A percentile compares a stretch with the other conserved stretches of the same genome.
phyloP scores from a whole-genome alignment of 2,329 filamentous ascomycete species.

The Aspergillus texensis region DNA sequence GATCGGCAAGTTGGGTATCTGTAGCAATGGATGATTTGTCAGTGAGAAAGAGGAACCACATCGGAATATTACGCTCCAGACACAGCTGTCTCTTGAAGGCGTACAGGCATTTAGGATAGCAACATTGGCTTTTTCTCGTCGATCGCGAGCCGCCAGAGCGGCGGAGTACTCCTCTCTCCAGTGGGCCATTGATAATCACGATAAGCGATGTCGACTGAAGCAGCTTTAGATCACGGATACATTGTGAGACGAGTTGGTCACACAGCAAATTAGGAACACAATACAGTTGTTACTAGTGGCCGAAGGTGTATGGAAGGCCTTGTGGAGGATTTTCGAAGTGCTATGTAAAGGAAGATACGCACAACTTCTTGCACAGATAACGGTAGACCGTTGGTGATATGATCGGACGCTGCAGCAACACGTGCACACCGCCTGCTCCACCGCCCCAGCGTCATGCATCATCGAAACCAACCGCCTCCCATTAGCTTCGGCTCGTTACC shows the following conservation, averaged over 20 bases:
- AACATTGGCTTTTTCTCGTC: conserved; percentile 65
- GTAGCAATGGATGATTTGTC: background rate
- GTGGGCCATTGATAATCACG: conserved; percentile 56
- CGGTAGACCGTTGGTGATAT: background rate
- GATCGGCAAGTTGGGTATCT: conserved; percentile 70
- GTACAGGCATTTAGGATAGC: conserved; percentile 79
- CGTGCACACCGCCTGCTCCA: conserved; percentile 33
- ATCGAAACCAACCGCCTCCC: conserved; percentile 29
- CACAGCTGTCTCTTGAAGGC: conserved; percentile 9
- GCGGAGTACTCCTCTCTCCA: conserved; percentile 83
- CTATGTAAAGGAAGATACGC: background rate
- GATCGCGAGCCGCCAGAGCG: conserved; percentile 71
- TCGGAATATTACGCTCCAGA: background rate
- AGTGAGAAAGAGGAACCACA: background rate
- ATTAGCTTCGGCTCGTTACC: background rate
- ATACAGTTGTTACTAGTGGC: background rate
- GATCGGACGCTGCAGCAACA: background rate
- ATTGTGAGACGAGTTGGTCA: conserved; percentile 9
- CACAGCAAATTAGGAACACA: background rate
- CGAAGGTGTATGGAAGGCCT: background rate
- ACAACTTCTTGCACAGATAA: background rate
- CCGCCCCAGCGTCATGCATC: conserved; percentile 37
- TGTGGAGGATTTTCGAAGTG: background rate
- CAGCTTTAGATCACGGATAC: conserved; percentile 11
- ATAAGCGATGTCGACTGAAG: conserved; percentile 16